Percentiles rank a stretch among this genome's conserved stretches.
phyloP scores from a whole-genome alignment of 768 basidiomycete species.

The Tylopilus felleus region DNA sequence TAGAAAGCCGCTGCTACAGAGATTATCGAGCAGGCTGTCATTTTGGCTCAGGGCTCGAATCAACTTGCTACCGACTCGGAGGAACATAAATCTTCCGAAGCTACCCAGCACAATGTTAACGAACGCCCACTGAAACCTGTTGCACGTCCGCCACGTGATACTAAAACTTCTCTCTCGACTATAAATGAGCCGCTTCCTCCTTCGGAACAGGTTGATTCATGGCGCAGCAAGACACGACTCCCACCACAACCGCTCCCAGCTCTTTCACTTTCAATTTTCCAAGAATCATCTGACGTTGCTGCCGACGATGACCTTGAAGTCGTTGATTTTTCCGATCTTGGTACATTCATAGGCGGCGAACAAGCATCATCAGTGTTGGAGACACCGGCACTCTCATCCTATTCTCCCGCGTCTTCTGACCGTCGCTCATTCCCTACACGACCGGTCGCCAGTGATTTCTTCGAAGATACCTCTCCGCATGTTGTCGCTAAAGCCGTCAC shows the following conservation, averaged over 20 bases:
- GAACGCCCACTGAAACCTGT: conserved; percentile 32
- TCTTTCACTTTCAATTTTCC: conserved; percentile 35
- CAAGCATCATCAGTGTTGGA: conserved; percentile 5
- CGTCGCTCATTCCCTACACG: conserved; percentile 36
- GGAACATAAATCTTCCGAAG: conserved; percentile 3
- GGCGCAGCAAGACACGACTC: conserved; percentile 51
- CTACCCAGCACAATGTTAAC: conserved; percentile 12
- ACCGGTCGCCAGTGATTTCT: conserved; percentile 69
- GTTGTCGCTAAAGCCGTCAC: conserved; percentile 37
- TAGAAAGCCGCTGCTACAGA: conserved; percentile 40
- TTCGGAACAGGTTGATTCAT: conserved; percentile 51
- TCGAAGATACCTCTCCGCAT: conserved; percentile 46
- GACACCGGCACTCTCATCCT: conserved; percentile 16
- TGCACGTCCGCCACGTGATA: conserved; percentile 22
- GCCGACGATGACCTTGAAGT: conserved; percentile 67
- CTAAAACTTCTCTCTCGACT: conserved; percentile 1
- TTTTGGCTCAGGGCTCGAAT: conserved; percentile 16
- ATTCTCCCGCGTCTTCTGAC: conserved; percentile 18
- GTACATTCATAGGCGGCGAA: conserved; percentile 55
- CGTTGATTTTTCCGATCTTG: conserved; percentile 79
- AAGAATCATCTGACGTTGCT: conserved; percentile 38
- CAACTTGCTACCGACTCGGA: conserved; percentile 6
- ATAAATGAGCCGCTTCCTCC: conserved; percentile 28
- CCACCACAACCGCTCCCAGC: conserved; percentile 29
- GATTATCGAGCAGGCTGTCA: conserved; percentile 47